These are phyloP conservation scores for Fusarium virguliforme DNA, from an alignment of 2,329 filamentous ascomycete species.

Conservation along the genomic window DNA sequence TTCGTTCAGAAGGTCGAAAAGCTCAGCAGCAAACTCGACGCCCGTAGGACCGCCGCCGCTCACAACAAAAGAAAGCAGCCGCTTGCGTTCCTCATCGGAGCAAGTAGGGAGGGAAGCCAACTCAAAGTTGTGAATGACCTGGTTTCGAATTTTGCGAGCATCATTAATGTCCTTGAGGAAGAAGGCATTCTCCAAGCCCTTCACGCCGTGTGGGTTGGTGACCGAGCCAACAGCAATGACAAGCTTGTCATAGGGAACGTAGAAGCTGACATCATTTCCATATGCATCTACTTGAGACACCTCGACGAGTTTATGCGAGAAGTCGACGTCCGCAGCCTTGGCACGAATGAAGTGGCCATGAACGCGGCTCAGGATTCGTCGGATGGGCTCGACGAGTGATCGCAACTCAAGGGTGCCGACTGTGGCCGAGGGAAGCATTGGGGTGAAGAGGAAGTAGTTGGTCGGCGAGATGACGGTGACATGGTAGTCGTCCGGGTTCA, in stretches of 20 bases:
- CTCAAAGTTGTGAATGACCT: conserved; percentile 91
- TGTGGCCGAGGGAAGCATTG: conserved; percentile 97
- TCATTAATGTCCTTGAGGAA: conserved; percentile 97
- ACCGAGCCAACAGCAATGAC: conserved; percentile 92
- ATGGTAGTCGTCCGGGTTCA: conserved; percentile 94
- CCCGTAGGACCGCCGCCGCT: conserved; percentile 96
- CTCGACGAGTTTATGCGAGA: conserved; percentile 92
- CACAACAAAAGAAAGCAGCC: conserved; percentile 94
- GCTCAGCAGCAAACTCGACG: conserved; percentile 96
- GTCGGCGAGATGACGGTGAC: conserved; percentile 94
- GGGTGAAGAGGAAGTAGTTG: conserved; percentile 98
- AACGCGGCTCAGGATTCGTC: conserved; percentile 83
- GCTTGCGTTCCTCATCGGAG: conserved; percentile 85
- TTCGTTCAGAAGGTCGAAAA: conserved; percentile 97
- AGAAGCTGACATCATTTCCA: conserved; percentile 86
- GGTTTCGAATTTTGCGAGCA: conserved; percentile 89
- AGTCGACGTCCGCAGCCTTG: conserved; percentile 89
- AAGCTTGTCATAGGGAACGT: conserved; percentile 97
- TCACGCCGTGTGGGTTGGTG: conserved; percentile 96
- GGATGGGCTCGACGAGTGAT: conserved; percentile 92
- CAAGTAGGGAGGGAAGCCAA: conserved; percentile 94
- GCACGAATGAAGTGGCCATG: conserved; percentile 93
- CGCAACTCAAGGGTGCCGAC: conserved; percentile 94
- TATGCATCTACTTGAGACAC: conserved; percentile 79
- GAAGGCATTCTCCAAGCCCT: conserved; percentile 92